A percentile compares a stretch with the other conserved stretches of the same genome.
Evolutionary conservation across 2,329 filamentous ascomycete genomes (phyloP).

Genomic region (Fusarium tricinctum): DNA sequence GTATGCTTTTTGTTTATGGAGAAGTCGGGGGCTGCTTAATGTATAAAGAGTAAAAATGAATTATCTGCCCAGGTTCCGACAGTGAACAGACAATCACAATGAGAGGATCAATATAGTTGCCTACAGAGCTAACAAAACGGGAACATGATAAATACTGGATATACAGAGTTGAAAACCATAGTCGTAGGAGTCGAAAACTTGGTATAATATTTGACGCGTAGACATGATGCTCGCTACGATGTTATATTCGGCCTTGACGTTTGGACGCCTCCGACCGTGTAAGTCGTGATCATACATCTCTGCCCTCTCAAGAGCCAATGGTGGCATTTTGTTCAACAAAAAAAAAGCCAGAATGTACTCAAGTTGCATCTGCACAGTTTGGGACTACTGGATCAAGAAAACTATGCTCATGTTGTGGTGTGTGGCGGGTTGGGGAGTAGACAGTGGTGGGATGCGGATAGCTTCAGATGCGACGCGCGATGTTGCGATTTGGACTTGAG

Average conservation of each 20-base stretch:
- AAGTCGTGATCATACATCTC: conserved; percentile 45
- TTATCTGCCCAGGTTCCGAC: background rate
- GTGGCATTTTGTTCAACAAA: conserved; percentile 21
- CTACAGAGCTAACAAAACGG: background rate
- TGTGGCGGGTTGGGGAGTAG: conserved; percentile 40
- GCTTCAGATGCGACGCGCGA: conserved; percentile 51
- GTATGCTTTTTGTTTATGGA: background rate
- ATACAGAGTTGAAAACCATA: background rate
- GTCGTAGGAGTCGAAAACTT: background rate
- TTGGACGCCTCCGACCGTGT: conserved; percentile 49
- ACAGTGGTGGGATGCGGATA: conserved; percentile 51
- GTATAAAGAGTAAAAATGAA: background rate
- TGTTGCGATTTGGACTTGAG: conserved; percentile 30
- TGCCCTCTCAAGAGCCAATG: conserved; percentile 6
- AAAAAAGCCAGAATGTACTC: conserved; percentile 34
- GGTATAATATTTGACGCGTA: background rate
- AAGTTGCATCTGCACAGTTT: conserved; percentile 8
- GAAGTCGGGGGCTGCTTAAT: background rate
- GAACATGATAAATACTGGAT: background rate
- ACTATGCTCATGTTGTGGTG: conserved; percentile 26
- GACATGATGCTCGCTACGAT: conserved; percentile 1
- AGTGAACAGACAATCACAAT: background rate
- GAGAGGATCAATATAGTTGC: background rate
- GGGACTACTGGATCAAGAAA: background rate
- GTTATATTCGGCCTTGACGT: conserved; percentile 16